A percentile compares a stretch with the other conserved stretches of the same genome.
Evolutionary conservation across 306 rosid genomes (phyloP).

Genomic region (Macrotyloma uniflorum): DNA sequence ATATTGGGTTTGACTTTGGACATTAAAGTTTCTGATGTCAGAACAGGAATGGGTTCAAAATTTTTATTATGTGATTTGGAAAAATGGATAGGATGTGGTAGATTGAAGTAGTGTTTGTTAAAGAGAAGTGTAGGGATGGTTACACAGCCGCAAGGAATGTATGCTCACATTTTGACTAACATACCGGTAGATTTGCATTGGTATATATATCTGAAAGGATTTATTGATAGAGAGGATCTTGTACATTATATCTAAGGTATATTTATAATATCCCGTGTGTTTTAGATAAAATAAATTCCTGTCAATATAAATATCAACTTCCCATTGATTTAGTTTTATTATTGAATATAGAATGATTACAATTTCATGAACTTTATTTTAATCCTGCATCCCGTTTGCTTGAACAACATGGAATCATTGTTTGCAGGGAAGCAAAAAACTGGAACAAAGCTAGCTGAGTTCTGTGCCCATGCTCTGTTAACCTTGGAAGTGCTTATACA

Average conservation of each 20-base stretch:
- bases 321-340: not conserved
- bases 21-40: not conserved
- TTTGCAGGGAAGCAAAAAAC: conserved; percentile 73
- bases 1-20: not conserved
- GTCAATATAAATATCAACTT: not conserved
- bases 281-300: not conserved
- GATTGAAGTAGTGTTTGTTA: not conserved
- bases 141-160: not conserved
- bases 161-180: not conserved
- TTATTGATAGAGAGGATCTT: not conserved
- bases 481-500: conserved; percentile 88
- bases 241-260: not conserved
- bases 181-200: not conserved
- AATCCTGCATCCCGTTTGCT: conserved; percentile 11
- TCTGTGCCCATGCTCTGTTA: conserved; percentile 85
- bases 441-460: conserved; percentile 74
- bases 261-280: not conserved
- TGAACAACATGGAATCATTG: conserved; percentile 34
- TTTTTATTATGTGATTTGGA: not conserved
- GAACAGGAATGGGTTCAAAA: not conserved
- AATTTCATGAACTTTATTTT: not conserved
- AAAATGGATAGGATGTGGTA: conserved; percentile 8
- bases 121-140: not conserved
- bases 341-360: not conserved
- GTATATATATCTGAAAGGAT: not conserved